Evolutionary conservation across 139 green algal species (phyloP), one percentile per base, ranked within the genome.

Genomic region (Chlorella sorokiniana): DNA sequence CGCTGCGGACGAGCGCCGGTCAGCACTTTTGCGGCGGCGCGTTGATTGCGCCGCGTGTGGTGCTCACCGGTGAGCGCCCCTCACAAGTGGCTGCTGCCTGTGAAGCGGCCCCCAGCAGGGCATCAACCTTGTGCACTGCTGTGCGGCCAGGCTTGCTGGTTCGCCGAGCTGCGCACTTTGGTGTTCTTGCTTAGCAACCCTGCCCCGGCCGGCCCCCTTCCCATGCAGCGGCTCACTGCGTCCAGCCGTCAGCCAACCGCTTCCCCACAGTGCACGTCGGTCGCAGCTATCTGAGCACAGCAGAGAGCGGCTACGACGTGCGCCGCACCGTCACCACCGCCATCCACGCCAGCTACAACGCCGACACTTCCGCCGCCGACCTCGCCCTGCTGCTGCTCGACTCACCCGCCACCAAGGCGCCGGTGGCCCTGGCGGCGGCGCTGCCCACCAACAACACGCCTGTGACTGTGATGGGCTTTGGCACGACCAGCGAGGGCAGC

Each of bases 221-320:
- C 51, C 35, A 23, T 69, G 51, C 61, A 81, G 76, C 35, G 20
- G 65, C 35, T 29, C 25, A 61, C 68, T 75, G 25, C 23, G 40
- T 56, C 8, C 11, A 18, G 20, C 29, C 5, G 9, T 33, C 68
- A 11, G 7, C 38, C 68, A 31, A 7, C 25, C 23, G n/a, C 23
- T 35, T 52, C 68, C 38, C 25, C 37, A 38, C 41, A 11, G 63
- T 82, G 35, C 63, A 82, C 77, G 76, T 82, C 4, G 77, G 77
- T 20, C 6, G 77, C 20, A 14, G 25, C 20, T 76, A 38, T 64
- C 65, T 75, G 20, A 62, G 18, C 14, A 33, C 38, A 27, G 16
- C 27, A 0, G 62, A 69, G 33, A 52, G 10, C 0, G 59, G 56
- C n/a, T 72, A 73, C 41, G 62, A 74, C 7, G 76, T 81, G 61